Evolutionary conservation across 169 alveolate species (phyloP).

Genomic region (Babesia divergens): DNA sequence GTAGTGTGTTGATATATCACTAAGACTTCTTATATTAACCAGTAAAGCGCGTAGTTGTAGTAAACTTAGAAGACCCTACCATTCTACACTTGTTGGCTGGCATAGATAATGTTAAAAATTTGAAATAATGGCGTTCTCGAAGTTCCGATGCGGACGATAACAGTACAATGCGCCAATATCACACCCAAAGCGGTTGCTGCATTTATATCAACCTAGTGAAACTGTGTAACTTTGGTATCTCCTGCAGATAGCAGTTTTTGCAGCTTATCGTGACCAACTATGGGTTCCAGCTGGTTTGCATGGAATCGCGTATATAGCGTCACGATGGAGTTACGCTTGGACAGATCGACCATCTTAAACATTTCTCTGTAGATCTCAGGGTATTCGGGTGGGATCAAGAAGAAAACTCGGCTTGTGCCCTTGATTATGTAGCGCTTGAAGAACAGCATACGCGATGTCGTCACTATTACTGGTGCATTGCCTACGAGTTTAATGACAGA

Average conservation of each 20-base stretch:
- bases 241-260: constrained; percentile 60
- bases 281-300: constrained; percentile 69
- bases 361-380: constrained; percentile 57
- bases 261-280: constrained; percentile 62
- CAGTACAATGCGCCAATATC: too few relatives aligned
- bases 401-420: constrained; percentile 69
- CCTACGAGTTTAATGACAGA: constrained; percentile 14
- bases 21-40: too few relatives aligned
- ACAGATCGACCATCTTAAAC: constrained; percentile 27
- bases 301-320: constrained; percentile 71
- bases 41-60: too few relatives aligned
- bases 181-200: too few relatives aligned
- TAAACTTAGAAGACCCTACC: too few relatives aligned
- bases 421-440: constrained; percentile 72
- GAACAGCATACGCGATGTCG: constrained; percentile 70
- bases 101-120: too few relatives aligned
- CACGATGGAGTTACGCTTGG: constrained; percentile 53
- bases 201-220: constrained; percentile 48
- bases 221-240: constrained; percentile 68
- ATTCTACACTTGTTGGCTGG: too few relatives aligned
- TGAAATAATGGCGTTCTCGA: too few relatives aligned
- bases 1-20: too few relatives aligned
- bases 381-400: constrained; percentile 71
- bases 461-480: constrained; percentile 51
- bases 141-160: too few relatives aligned